A percentile compares a stretch with the other conserved stretches of the same genome.
phyloP scores from a whole-genome alignment of 768 basidiomycete genomes.

The Naganishia kalamii region DNA sequence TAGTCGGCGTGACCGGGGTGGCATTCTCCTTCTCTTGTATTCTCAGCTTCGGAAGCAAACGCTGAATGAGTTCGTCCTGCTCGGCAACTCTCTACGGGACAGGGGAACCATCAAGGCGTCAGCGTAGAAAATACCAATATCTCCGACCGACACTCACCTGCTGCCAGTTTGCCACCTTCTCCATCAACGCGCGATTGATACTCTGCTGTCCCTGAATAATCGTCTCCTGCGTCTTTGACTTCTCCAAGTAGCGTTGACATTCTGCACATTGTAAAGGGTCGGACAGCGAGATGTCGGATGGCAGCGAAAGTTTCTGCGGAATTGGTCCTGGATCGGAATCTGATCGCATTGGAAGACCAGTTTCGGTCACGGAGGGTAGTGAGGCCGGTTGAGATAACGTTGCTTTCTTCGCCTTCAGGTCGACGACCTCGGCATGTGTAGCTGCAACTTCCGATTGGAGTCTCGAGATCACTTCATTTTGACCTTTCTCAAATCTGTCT shows the following conservation, averaged over 20 bases:
- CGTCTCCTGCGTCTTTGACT: conserved; percentile 40
- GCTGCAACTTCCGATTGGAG: background rate
- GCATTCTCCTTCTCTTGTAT: background rate
- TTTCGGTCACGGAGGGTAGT: background rate
- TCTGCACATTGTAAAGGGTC: conserved; percentile 4
- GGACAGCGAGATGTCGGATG: background rate
- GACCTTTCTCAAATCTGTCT: background rate
- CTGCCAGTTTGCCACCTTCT: conserved; percentile 40
- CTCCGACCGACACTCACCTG: conserved; percentile 28
- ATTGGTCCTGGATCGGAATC: conserved; percentile 9
- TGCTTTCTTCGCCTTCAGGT: background rate
- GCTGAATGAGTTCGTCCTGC: conserved; percentile 36
- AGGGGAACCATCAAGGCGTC: background rate
- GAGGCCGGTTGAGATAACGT: background rate
- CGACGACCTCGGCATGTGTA: background rate
- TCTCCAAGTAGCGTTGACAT: conserved; percentile 24
- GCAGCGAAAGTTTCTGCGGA: conserved; percentile 4
- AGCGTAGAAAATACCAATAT: background rate
- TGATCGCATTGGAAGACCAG: background rate
- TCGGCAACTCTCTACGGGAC: conserved; percentile 19
- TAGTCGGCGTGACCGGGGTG: background rate
- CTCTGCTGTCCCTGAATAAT: conserved; percentile 38
- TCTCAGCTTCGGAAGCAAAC: conserved; percentile 18
- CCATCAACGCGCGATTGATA: conserved; percentile 38
- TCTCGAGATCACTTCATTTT: background rate